These are phyloP conservation scores for Blastobotrys robertii DNA, from an alignment of 805 yeast species.

Conservation along the genomic window DNA sequence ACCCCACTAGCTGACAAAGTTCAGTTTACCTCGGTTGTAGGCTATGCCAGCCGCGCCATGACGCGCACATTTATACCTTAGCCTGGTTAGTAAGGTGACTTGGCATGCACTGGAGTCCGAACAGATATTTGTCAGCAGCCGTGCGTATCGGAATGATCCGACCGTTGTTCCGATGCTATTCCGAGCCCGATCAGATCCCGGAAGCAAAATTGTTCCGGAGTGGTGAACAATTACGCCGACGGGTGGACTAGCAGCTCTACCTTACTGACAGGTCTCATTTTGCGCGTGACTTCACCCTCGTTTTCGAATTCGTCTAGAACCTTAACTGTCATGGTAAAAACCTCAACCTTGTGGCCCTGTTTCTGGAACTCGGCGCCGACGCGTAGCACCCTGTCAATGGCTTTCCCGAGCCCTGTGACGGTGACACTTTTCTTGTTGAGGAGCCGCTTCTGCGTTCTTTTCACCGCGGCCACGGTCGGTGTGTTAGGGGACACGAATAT, in stretches of 20 bases:
- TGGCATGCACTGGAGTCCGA: too few species aligned
- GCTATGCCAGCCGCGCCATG: too few species aligned
- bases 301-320: constrained; percentile 55
- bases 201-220: not conserved
- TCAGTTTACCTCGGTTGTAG: too few species aligned
- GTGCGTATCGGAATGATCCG: too few species aligned
- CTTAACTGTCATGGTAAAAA: constrained; percentile 52
- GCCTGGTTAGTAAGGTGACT: too few species aligned
- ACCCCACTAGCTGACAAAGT: too few species aligned
- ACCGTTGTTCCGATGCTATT: too few species aligned
- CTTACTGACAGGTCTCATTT: constrained; percentile 33
- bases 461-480: constrained; percentile 65
- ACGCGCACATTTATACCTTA: not conserved
- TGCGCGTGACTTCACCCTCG: constrained; percentile 20
- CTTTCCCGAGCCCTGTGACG: constrained; percentile 68
- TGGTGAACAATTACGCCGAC: constrained; percentile 1
- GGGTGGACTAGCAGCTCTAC: constrained; percentile 33
- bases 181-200: not conserved
- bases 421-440: constrained; percentile 38
- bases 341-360: constrained; percentile 43
- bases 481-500: constrained; percentile 53
- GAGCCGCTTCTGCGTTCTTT: constrained; percentile 49
- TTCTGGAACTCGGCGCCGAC: constrained; percentile 51
- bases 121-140: too few species aligned
- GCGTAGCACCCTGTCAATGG: constrained; percentile 54